Conservation (phyloP, 352 stramenopile genomes). For the Blastocystis sp. region DNA sequence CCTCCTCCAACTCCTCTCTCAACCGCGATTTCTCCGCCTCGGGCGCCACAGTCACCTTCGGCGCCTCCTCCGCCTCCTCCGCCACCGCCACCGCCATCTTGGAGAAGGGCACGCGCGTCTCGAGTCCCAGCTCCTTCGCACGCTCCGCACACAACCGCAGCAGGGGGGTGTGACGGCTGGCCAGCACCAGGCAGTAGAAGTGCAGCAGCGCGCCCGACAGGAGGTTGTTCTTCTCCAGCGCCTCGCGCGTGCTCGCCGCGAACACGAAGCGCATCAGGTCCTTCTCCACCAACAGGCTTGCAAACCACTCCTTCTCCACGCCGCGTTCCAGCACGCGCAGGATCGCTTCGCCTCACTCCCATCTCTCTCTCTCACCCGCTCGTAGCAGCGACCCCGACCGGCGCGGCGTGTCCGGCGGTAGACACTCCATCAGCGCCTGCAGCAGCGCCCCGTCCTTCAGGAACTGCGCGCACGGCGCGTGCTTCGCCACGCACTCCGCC, state of each 20-base stretch:
- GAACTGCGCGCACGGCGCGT: background rate
- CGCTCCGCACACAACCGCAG: background rate
- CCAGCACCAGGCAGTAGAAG: background rate
- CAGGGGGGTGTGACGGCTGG: background rate
- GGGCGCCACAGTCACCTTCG: background rate
- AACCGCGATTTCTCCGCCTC: background rate
- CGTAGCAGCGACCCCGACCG: background rate
- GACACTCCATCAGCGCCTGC: background rate
- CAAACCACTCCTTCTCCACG: slow-evolving; percentile 17
- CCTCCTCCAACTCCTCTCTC: background rate
- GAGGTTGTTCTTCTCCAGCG: slow-evolving; percentile 2
- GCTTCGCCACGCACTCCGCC: background rate
- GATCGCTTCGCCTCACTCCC: slow-evolving; percentile 14
- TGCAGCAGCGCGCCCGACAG: background rate
- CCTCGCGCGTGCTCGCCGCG: background rate
- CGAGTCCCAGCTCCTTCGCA: background rate
- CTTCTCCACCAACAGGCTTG: background rate
- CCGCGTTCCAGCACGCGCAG: slow-evolving; percentile 7
- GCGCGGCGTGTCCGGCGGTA: background rate
- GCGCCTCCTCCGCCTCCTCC: background rate
- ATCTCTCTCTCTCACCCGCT: background rate
- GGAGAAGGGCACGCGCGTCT: background rate
- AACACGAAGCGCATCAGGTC: background rate
- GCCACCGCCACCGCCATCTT: background rate
- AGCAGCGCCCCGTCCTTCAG: slow-evolving; percentile 3